Evolutionary conservation across 495 filamentous ascomycete genomes (phyloP), one percentile per base, ranked within the genome.

Genomic region (Trichoderma asperelloides): DNA sequence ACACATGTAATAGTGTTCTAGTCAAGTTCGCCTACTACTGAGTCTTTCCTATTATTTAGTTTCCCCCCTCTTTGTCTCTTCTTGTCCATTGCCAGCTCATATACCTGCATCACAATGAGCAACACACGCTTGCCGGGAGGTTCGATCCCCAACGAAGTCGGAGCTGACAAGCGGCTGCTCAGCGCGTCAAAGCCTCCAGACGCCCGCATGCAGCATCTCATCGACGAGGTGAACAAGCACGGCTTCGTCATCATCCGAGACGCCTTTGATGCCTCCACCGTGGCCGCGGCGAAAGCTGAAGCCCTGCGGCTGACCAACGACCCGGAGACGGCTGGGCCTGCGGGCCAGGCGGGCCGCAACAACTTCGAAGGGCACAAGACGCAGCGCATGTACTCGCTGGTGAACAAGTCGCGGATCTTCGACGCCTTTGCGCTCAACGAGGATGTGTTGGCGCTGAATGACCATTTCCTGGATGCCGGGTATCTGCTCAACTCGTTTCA

Each of bases 351-450:
- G 23, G 55, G 55, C 2, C 55, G 55, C 23, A 60, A 60, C 27
- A 30, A 23, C 3, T 60, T 60, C 16, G 55, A 60, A 30, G 55
- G 55, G 23, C 16, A 28, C 16, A 18, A 30, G 25, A 60, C 55
- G 55, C 55, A 60, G 55, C 55, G 55, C 8, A 9, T 60, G 55
- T 60, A 60, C 55, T 8, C 55, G 27, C 55, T 60, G 55, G 55
- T 25, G 55, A 30, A 30, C 55, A 60, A 60, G 55, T 60, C 55
- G 23, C 55, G 55, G 1, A 25, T 60, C 2, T 60, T 60, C 28
- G 55, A 60, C 25, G 27, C 9, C 11, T 60, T 60, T 30, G 55
- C 55, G 55, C 55, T 60, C 25, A 25, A 60, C 16, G 55, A 60
- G 55, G 25, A 60, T 60, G 25, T 60, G 27, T 21, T 60, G 4